Evolutionary conservation across 2,329 filamentous ascomycete genomes (phyloP).

Genomic region (Epichloe brachyelytri): DNA sequence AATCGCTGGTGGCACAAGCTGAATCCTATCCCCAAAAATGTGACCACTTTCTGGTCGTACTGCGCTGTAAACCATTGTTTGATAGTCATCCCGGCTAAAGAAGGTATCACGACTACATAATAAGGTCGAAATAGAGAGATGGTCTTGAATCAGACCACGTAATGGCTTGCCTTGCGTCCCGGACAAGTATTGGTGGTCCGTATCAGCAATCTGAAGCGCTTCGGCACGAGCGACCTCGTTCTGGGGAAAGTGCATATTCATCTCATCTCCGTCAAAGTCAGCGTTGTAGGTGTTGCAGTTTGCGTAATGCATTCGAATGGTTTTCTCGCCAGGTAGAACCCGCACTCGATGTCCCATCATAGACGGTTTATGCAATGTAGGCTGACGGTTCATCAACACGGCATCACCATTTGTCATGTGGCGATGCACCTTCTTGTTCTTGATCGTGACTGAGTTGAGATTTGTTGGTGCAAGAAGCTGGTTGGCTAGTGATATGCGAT

Average conservation of each 20-base stretch:
- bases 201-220: slow-evolving; percentile 85
- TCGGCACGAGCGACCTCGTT: slow-evolving; percentile 91
- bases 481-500: slow-evolving; percentile 80
- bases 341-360: slow-evolving; percentile 97
- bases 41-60: slow-evolving; percentile 83
- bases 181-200: slow-evolving; percentile 93
- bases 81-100: slow-evolving; percentile 77
- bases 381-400: slow-evolving; percentile 97
- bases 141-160: slow-evolving; percentile 94
- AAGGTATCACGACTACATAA: slow-evolving; percentile 87
- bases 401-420: slow-evolving; percentile 95
- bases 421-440: slow-evolving; percentile 91
- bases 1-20: slow-evolving; percentile 68
- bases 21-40: slow-evolving; percentile 68
- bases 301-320: slow-evolving; percentile 98
- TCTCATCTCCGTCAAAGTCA: slow-evolving; percentile 98
- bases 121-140: slow-evolving; percentile 86
- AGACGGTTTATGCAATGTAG: slow-evolving; percentile 93
- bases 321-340: slow-evolving; percentile 88
- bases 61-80: slow-evolving; percentile 85
- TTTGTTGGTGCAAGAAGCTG: slow-evolving; percentile 75
- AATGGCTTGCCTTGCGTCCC: slow-evolving; percentile 88
- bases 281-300: slow-evolving; percentile 99
- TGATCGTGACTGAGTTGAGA: slow-evolving; percentile 57
- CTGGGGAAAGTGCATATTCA: slow-evolving; percentile 99